Evolutionary conservation across 495 filamentous ascomycete species (phyloP).

Genomic region (Penicillium pulvis): DNA sequence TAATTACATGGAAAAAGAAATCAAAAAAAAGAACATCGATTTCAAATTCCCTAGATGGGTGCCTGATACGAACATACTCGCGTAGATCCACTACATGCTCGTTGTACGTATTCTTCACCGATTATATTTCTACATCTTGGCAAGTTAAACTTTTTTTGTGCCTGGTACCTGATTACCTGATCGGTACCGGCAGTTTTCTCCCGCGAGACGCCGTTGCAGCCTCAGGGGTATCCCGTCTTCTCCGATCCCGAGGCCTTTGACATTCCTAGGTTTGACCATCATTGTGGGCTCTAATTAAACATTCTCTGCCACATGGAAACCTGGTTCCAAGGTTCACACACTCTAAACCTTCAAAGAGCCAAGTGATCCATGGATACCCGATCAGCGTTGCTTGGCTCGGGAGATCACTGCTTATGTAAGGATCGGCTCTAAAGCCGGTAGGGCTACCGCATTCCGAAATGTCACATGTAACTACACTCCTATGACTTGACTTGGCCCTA

Average conservation of each 20-base stretch:
- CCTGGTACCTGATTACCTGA: neutral
- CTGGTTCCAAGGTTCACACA: neutral
- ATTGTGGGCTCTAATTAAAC: neutral
- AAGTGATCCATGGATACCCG: slow-evolving; percentile 5
- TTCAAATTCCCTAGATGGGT: no score
- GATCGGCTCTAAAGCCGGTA: neutral
- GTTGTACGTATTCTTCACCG: no score
- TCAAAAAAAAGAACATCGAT: no score
- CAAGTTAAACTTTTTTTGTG: neutral
- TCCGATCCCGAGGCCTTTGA: neutral
- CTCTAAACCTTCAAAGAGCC: neutral
- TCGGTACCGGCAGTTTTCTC: neutral
- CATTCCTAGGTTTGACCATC: neutral
- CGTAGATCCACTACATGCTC: no score
- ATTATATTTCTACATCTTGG: neutral
- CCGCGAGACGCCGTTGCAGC: neutral
- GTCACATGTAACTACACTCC: neutral
- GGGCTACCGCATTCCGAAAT: neutral
- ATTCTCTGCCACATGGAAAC: no score
- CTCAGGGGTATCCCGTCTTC: neutral
- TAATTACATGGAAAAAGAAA: no score
- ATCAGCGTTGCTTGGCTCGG: slow-evolving; percentile 7
- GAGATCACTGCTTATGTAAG: neutral
- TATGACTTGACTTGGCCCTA: no score
- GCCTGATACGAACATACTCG: no score